A percentile compares a stretch with the other conserved stretches of the same genome.
These are phyloP conservation scores for Hyaloscypha hepaticicola DNA, from an alignment of 495 filamentous ascomycete genomes.

Conservation along the genomic window DNA sequence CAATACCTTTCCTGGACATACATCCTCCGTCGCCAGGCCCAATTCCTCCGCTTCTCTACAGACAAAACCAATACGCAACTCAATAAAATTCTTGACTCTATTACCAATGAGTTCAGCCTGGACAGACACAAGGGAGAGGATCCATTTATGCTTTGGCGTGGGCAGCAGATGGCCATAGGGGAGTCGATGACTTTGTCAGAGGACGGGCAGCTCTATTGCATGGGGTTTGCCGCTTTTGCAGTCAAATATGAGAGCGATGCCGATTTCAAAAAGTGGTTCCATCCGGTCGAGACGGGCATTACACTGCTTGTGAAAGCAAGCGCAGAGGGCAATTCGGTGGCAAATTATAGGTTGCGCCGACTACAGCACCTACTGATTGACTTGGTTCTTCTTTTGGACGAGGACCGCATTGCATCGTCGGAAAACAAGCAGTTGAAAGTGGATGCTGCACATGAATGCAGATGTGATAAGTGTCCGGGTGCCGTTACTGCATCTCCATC, in stretches of 20 bases:
- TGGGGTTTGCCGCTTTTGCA: constrained; percentile 21
- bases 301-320: constrained; percentile 1
- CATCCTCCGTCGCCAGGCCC: constrained; percentile 21
- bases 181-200: constrained; percentile 21
- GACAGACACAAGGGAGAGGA: constrained; percentile 13
- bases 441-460: constrained; percentile 19
- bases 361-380: constrained; percentile 23
- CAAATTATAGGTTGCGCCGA: constrained; percentile 19
- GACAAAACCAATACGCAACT: constrained; percentile 22
- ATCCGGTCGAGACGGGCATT: constrained; percentile 18
- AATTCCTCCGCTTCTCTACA: constrained; percentile 20
- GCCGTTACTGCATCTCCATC: constrained; percentile 8
- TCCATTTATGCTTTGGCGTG: constrained; percentile 25
- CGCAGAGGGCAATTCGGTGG: not conserved
- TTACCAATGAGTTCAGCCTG: constrained; percentile 13
- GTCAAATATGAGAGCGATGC: constrained; percentile 8
- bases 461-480: constrained; percentile 19
- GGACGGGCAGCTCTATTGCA: constrained; percentile 20
- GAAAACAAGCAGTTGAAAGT: constrained; percentile 15
- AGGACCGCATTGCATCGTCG: not conserved
- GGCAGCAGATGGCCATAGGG: constrained; percentile 25
- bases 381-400: constrained; percentile 21
- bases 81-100: constrained; percentile 16
- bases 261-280: constrained; percentile 19
- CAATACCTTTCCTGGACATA: constrained; percentile 25